Evolutionary conservation across 257 asterid genomes (phyloP).

Genomic region (Nyctanthes arbortristis): DNA sequence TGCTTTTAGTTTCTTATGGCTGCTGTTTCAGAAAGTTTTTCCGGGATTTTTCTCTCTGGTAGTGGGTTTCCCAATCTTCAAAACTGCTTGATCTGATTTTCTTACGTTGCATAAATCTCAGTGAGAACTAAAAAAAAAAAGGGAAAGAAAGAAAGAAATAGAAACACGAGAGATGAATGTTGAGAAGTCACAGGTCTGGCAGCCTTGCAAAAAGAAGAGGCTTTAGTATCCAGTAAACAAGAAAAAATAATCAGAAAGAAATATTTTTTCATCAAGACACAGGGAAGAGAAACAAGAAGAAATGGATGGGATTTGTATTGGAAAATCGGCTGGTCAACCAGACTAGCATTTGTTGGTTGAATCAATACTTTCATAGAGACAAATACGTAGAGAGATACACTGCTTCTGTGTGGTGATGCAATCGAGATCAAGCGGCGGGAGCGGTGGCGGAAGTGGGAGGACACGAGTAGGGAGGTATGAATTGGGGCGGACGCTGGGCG

Average conservation of each 20-base stretch:
- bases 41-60: not conserved
- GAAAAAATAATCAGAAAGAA: conserved; percentile 2
- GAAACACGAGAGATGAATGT: conserved; percentile 49
- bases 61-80: conserved; percentile 1
- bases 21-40: conserved; percentile 24
- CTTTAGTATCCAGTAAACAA: conserved; percentile 32
- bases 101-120: not conserved
- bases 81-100: conserved; percentile 16
- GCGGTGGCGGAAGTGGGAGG: conserved; percentile 45
- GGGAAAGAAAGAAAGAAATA: too few relatives aligned
- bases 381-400: conserved; percentile 12
- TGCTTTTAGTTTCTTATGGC: conserved; percentile 24
- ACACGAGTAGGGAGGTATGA: conserved; percentile 91
- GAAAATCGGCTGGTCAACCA: too few relatives aligned
- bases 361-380: conserved; percentile 12
- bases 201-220: conserved; percentile 95
- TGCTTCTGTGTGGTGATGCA: conserved; percentile 43
- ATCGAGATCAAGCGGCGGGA: conserved; percentile 53
- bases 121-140: too few relatives aligned
- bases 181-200: conserved; percentile 89
- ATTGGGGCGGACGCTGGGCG: conserved; percentile 86
- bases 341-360: too few relatives aligned
- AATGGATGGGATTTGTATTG: conserved; percentile 61
- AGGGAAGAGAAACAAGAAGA: not conserved
- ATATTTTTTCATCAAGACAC: not conserved